These are phyloP conservation scores for Umbilicus rupestris DNA, from an alignment of 164 flowering plant genomes.

Conservation along the genomic window DNA sequence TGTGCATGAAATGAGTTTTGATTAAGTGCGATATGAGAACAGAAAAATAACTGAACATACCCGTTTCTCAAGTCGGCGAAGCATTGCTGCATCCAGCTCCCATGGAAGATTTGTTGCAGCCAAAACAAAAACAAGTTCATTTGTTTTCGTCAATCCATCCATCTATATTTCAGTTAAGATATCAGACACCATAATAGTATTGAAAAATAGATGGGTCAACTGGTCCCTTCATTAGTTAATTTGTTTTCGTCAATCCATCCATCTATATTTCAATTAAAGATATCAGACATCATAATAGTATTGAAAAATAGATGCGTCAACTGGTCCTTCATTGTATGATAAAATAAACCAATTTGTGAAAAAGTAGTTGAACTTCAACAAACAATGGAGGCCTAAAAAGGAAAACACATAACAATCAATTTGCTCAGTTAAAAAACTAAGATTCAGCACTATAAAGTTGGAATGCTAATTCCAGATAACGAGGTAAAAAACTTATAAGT, in stretches of 20 bases:
- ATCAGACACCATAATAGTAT: conserved; percentile 18
- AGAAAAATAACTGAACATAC: conserved; percentile 42
- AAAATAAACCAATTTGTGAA: neutral
- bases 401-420: neutral
- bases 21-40: neutral
- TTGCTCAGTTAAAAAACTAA: neutral
- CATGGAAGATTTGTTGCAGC: conserved; percentile 99
- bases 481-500: neutral
- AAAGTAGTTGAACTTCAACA: neutral
- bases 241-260: conserved; percentile 86
- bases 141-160: conserved; percentile 86
- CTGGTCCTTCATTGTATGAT: too few species aligned
- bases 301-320: neutral
- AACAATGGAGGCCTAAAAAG: neutral
- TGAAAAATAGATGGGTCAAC: neutral
- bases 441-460: neutral
- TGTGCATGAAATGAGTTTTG: neutral
- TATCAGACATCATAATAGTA: conserved; percentile 19
- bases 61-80: conserved; percentile 95
- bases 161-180: conserved; percentile 57
- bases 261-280: conserved; percentile 59
- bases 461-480: neutral
- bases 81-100: conserved; percentile 99
- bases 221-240: conserved; percentile 54
- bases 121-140: conserved; percentile 94